Base-by-base conservation (phyloP, 73 alveolate species). In the Blepharisma stoltei region DNA sequence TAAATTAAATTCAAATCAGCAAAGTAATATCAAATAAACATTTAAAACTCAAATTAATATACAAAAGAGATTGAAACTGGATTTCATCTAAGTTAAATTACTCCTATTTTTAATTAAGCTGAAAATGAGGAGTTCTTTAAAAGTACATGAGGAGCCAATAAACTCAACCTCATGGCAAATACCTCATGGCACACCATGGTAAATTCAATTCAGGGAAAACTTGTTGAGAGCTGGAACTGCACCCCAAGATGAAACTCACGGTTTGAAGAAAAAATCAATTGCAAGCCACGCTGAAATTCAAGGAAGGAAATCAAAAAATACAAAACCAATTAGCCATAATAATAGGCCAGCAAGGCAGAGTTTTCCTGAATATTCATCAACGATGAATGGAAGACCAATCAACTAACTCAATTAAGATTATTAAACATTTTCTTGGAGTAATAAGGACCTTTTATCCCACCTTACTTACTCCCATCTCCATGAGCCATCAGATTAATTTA, bases 221-320 rank as follows among this genome's bases (percentile, higher is more conserved):
- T 14, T 60, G 18, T 60, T 60, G 23, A 60, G 73, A 60, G 73
- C 73, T 20, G 73, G 73, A 60, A 18, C 73, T 25, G 73, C 73
- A 14, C 73, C 73, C 18, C n/a, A n/a, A 18, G 46, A n/a, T 14
- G 73, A 60, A 60, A 38, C 73, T 25, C 14, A 14, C 11, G 46
- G 18, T 60, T 8, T 25, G 37, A 14, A 60, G 23, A 9, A 14
- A 25, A 60, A 60, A 20, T 8, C 73, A n/a, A n/a, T n/a, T n/a
- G 18, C 73, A 18, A 60, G 46, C 14, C 23, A 60, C 45, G 0
- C 14, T n/a, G 18, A 60, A 20, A 14, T 25, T 14, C 46, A 60
- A 60, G 49, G 46, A 60, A 60, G 23, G 73, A 60, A 14, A 14
- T 20, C n/a, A 8, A 4, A 14, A 18, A 60, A 25, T 14, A n/a